Conservation (phyloP, 352 stramenopile species). For the Phytopythium boreale region DNA sequence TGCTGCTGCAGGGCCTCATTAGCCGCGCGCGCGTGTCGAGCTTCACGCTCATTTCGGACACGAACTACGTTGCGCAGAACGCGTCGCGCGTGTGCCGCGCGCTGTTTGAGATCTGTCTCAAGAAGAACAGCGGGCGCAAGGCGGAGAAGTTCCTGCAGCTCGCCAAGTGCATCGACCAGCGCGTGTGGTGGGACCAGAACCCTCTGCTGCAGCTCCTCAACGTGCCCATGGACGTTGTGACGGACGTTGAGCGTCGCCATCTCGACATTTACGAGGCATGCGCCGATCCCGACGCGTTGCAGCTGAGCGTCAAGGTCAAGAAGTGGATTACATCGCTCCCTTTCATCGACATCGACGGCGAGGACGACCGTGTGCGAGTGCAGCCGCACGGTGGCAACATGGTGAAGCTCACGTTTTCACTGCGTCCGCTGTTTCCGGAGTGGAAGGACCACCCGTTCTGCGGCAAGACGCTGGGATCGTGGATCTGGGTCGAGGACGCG, state of each 20-base stretch:
- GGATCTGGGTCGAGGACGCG: slow-evolving; percentile 98
- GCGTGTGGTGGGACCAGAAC: slow-evolving; percentile 97
- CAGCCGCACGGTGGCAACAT: slow-evolving; percentile 96
- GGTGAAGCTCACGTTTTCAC: slow-evolving; percentile 88
- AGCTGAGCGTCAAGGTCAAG: slow-evolving; percentile 51
- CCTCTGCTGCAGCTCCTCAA: slow-evolving; percentile 93
- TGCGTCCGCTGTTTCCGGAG: slow-evolving; percentile 61
- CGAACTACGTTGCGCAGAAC: slow-evolving; percentile 99
- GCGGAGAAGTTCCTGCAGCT: slow-evolving; percentile 94
- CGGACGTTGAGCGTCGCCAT: slow-evolving; percentile 74
- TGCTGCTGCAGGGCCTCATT: slow-evolving; percentile 92
- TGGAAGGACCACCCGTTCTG: slow-evolving; percentile 65
- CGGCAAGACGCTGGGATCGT: slow-evolving; percentile 83
- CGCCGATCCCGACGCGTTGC: slow-evolving; percentile 29
- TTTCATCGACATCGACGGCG: slow-evolving; percentile 59
- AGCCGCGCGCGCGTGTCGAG: slow-evolving; percentile 81
- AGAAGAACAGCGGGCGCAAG: slow-evolving; percentile 83
- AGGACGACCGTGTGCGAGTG: slow-evolving; percentile 43
- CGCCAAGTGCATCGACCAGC: slow-evolving; percentile 97
- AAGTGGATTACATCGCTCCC: slow-evolving; percentile 69
- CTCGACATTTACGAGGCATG: slow-evolving; percentile 66
- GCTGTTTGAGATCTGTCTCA: slow-evolving; percentile 98
- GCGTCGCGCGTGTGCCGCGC: slow-evolving; percentile 95
- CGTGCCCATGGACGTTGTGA: slow-evolving; percentile 84
- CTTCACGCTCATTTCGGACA: slow-evolving; percentile 99